Evolutionary conservation across 257 asterid genomes (phyloP).

Genomic region (Coffea canephora): DNA sequence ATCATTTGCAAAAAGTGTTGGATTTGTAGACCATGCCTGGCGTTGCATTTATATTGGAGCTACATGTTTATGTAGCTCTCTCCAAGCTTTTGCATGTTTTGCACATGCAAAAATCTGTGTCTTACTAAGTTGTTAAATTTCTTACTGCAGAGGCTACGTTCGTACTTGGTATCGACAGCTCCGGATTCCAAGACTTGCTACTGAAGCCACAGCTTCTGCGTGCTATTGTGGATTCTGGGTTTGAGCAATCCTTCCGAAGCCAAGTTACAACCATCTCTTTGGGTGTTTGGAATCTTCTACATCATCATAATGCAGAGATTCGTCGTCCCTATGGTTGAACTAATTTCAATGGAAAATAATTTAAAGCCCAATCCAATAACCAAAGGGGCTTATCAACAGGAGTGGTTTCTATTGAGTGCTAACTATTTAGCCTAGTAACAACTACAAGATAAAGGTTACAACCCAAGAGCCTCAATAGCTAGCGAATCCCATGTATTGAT

Average conservation of each 20-base stretch:
- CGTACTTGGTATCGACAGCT: slow-evolving; percentile 39
- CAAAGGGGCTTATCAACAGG: too few relatives aligned
- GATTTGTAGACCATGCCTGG: not conserved
- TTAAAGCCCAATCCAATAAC: too few relatives aligned
- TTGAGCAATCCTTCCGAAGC: slow-evolving; percentile 57
- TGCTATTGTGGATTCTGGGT: slow-evolving; percentile 51
- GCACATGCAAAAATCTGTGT: too few relatives aligned
- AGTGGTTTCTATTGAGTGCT: too few relatives aligned
- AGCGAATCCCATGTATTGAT: too few relatives aligned
- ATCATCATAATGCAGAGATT: not conserved
- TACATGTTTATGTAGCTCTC: not conserved
- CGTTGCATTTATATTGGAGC: not conserved
- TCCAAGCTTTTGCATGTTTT: not conserved
- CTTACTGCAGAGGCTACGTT: slow-evolving; percentile 37
- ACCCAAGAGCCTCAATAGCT: too few relatives aligned
- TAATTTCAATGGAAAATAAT: too few relatives aligned
- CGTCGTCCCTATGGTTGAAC: not conserved
- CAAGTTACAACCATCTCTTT: slow-evolving; percentile 15
- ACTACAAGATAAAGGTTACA: too few relatives aligned
- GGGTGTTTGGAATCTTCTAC: not conserved
- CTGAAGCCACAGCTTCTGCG: slow-evolving; percentile 50
- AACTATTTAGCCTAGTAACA: too few relatives aligned
- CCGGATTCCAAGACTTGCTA: slow-evolving; percentile 53
- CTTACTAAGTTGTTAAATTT: not conserved
- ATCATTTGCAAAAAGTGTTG: not conserved